Conservation (phyloP, 2,329 filamentous ascomycete genomes). For the Fusarium vanettenii region DNA sequence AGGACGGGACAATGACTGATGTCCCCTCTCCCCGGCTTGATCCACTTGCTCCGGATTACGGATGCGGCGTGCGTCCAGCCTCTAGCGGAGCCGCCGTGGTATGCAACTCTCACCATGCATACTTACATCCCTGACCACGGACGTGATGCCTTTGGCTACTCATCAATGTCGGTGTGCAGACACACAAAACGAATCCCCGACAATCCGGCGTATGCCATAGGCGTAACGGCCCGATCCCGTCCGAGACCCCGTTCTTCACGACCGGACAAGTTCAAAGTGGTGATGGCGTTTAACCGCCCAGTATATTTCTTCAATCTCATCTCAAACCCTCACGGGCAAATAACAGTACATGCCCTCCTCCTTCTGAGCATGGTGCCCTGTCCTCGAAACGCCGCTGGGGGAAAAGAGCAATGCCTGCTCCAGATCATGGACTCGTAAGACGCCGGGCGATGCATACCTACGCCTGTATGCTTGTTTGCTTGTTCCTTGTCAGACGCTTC, state of each 20-base stretch:
- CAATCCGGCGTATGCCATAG: constrained; percentile 4
- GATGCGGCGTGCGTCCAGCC: constrained; percentile 15
- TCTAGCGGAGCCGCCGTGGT: constrained; percentile 4
- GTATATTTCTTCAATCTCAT: constrained; percentile 16
- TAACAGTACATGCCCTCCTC: not conserved
- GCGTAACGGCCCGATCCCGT: not conserved
- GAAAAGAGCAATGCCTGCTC: constrained; percentile 18
- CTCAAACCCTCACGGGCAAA: not conserved
- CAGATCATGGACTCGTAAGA: constrained; percentile 33
- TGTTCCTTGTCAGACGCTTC: constrained; percentile 25
- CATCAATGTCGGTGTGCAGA: constrained; percentile 3
- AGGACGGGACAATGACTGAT: not conserved
- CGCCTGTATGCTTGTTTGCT: not conserved
- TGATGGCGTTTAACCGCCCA: not conserved
- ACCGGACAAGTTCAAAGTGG: not conserved
- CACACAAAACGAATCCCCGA: not conserved
- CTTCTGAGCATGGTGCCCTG: not conserved
- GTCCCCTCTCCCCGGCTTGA: not conserved
- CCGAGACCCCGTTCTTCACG: not conserved
- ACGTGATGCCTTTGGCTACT: not conserved
- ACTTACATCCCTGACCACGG: constrained; percentile 3
- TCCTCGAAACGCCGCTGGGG: constrained; percentile 12
- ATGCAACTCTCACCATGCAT: constrained; percentile 2
- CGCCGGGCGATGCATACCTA: constrained; percentile 22
- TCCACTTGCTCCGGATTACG: constrained; percentile 29